Conservation (phyloP, 73 alveolate species). For the Uronychia binucleata region DNA sequence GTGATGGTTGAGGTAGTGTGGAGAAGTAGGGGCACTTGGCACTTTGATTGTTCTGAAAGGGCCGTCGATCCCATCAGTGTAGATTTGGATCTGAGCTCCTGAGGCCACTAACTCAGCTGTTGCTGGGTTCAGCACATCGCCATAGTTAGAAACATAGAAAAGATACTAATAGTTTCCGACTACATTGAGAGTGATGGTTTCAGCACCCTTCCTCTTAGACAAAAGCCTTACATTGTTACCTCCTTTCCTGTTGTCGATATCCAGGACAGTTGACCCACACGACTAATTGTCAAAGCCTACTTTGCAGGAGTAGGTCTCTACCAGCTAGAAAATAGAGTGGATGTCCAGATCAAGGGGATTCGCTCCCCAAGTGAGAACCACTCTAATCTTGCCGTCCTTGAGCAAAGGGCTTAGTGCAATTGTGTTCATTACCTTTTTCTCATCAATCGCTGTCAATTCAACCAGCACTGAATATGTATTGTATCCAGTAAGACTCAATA, state of each 20-base stretch:
- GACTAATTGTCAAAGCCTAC: neutral
- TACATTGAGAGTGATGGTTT: neutral
- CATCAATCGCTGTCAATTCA: neutral
- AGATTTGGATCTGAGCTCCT: neutral
- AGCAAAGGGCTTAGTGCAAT: neutral
- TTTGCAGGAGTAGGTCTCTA: neutral
- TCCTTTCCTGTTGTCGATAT: neutral
- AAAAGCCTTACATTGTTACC: neutral
- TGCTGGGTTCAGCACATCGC: neutral
- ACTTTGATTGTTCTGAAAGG: neutral
- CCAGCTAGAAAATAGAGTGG: neutral
- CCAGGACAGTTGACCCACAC: neutral
- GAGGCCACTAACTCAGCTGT: neutral
- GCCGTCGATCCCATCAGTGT: neutral
- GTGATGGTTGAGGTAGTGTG: too few relatives aligned
- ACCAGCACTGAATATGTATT: neutral
- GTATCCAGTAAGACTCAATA: neutral
- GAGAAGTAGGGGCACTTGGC: neutral
- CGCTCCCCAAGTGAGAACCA: neutral
- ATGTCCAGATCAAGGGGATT: neutral
- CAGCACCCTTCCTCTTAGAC: neutral
- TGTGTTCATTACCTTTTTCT: neutral
- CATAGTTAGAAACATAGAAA: neutral
- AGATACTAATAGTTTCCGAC: neutral
- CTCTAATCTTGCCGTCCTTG: neutral